Evolutionary conservation across 179 eudicot genomes (phyloP).

Genomic region (Sideroxylon spinosum): DNA sequence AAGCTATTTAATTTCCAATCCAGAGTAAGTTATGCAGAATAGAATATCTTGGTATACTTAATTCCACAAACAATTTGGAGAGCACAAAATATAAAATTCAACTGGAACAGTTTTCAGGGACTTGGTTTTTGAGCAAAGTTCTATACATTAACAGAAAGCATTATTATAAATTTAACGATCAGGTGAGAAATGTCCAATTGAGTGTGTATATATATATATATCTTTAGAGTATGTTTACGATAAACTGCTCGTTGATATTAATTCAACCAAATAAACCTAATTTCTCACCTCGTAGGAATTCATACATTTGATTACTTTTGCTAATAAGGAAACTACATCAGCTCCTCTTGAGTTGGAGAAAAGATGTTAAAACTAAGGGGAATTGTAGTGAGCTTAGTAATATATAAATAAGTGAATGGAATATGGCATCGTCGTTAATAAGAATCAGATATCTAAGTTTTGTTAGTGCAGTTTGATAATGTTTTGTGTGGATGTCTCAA

Average conservation of each 20-base stretch:
- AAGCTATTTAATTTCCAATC: neutral
- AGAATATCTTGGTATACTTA: neutral
- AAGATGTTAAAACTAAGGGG: no score
- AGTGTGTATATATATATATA: neutral
- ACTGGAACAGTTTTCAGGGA: neutral
- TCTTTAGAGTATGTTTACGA: no score
- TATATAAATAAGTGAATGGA: no score
- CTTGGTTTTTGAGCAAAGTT: neutral
- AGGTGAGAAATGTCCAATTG: neutral
- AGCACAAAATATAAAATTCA: neutral
- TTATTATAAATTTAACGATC: neutral
- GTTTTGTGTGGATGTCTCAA: no score
- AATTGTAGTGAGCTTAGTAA: no score
- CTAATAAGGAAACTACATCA: neutral
- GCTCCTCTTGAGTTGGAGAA: neutral
- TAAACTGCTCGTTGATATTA: neutral
- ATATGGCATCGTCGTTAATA: no score
- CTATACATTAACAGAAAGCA: neutral
- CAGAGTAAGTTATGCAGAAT: neutral
- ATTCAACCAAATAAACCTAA: neutral
- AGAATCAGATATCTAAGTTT: no score
- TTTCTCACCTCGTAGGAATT: neutral
- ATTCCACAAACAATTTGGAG: neutral
- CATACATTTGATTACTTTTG: no score
- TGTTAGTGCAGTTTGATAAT: no score